A percentile compares a stretch with the other conserved stretches of the same genome.
phyloP scores from a whole-genome alignment of 75 land plant species.

The Gnetum montanum region DNA sequence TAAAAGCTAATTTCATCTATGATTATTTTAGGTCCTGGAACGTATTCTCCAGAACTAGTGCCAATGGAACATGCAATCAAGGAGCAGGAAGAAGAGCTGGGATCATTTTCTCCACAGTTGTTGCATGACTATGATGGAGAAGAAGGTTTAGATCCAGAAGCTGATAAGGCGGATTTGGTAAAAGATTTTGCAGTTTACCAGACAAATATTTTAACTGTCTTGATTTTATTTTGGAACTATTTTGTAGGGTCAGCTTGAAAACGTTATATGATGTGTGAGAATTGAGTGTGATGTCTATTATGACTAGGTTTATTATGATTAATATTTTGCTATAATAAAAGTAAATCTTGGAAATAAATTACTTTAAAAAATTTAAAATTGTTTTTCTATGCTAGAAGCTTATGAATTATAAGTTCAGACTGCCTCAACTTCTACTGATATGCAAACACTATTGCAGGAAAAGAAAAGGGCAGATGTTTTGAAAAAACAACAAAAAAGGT shows the following conservation, averaged over 20 bases:
- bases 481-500: conserved; percentile 65
- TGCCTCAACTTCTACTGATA: background rate
- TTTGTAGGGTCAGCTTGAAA: background rate
- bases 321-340: too few relatives aligned
- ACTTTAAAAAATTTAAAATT: too few relatives aligned
- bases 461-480: conserved; percentile 63
- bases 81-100: conserved; percentile 69
- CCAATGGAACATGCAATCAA: conserved; percentile 12
- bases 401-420: background rate
- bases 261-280: background rate
- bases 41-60: conserved; percentile 45
- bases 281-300: too few relatives aligned
- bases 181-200: background rate
- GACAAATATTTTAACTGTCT: background rate
- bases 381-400: background rate
- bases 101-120: conserved; percentile 91
- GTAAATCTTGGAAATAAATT: too few relatives aligned
- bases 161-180: conserved; percentile 79
- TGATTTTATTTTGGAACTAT: conserved; percentile 1
- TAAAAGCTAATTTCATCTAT: too few relatives aligned
- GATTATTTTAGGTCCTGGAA: conserved; percentile 18
- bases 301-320: too few relatives aligned
- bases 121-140: conserved; percentile 73
- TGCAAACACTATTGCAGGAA: conserved; percentile 40
- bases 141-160: conserved; percentile 92